A percentile compares a stretch with the other conserved stretches of the same genome.
Conservation (phyloP, 805 yeast genomes). For the Pichia heedii region DNA sequence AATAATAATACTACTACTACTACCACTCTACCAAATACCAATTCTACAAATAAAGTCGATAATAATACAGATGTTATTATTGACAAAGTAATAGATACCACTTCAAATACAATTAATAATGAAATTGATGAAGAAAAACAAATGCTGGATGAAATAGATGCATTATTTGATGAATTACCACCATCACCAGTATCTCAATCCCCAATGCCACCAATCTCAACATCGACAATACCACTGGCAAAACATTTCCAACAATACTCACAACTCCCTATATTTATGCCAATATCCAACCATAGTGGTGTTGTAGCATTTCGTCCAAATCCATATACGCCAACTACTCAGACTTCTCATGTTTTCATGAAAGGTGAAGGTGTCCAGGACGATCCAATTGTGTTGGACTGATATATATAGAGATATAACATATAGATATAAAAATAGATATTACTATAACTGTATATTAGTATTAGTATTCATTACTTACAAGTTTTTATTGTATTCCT, state of each 20-base stretch:
- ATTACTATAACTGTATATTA: no score
- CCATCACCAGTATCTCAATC: neutral
- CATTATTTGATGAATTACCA: constrained; percentile 4
- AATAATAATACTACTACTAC: no score
- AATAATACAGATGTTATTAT: no score
- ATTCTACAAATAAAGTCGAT: no score
- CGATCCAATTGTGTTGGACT: constrained; percentile 27
- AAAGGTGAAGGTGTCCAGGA: constrained; percentile 25
- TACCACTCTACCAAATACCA: no score
- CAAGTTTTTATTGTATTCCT: no score
- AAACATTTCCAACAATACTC: neutral
- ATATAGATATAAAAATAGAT: neutral
- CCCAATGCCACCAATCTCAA: neutral
- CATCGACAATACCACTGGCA: neutral
- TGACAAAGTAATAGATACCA: no score
- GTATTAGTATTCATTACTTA: no score
- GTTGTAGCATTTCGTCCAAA: constrained; percentile 8
- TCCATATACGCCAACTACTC: neutral
- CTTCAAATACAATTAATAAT: neutral
- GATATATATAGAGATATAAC: neutral
- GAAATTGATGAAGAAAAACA: neutral
- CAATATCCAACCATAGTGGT: neutral
- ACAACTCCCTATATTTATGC: neutral
- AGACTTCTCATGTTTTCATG: constrained; percentile 19
- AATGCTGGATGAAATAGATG: constrained; percentile 9